Conservation (phyloP, 805 yeast species). For the Blastobotrys chiropterorum region DNA sequence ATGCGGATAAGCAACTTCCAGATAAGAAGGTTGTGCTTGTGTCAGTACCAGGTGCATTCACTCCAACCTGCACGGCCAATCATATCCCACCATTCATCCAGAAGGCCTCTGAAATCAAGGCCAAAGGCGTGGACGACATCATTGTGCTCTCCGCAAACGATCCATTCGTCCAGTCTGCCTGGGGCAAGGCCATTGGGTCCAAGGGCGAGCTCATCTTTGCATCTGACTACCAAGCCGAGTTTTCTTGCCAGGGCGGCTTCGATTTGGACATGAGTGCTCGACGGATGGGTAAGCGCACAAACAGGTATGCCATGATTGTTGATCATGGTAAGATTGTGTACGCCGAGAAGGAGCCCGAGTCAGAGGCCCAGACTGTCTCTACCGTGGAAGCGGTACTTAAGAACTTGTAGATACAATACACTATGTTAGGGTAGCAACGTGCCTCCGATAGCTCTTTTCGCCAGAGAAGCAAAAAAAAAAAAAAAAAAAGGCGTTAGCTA, state of each 20-base stretch:
- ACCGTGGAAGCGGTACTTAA: constrained; percentile 39
- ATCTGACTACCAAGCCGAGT: constrained; percentile 56
- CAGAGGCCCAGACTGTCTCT: constrained; percentile 38
- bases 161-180: constrained; percentile 64
- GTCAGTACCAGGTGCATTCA: constrained; percentile 82
- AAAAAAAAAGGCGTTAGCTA: too few species aligned
- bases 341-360: constrained; percentile 40
- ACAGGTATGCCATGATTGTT: constrained; percentile 68
- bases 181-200: constrained; percentile 48
- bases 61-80: constrained; percentile 69
- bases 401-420: neutral
- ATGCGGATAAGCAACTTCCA: constrained; percentile 32
- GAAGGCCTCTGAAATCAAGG: constrained; percentile 43
- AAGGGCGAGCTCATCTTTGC: constrained; percentile 46
- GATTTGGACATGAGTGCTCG: constrained; percentile 46
- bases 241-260: constrained; percentile 56
- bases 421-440: too few species aligned
- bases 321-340: constrained; percentile 50
- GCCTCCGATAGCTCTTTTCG: too few species aligned
- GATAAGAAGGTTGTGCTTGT: constrained; percentile 59
- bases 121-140: constrained; percentile 57
- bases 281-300: constrained; percentile 55
- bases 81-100: constrained; percentile 65
- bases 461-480: too few species aligned
- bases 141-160: constrained; percentile 63